Evolutionary conservation across 345 rosid genomes (phyloP).

Genomic region (Ailanthus altissimus): DNA sequence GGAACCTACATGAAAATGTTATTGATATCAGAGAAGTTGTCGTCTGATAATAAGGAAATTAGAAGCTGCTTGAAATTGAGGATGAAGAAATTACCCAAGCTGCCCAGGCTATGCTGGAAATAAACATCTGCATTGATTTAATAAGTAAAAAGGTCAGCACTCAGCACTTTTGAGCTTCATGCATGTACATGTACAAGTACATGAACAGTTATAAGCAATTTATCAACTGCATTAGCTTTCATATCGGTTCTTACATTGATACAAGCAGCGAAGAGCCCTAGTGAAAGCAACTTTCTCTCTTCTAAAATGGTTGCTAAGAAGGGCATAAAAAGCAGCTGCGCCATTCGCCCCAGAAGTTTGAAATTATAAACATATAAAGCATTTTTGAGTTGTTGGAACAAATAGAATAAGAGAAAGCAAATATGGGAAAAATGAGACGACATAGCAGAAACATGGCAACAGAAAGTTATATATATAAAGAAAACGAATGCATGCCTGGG

Average conservation of each 20-base stretch:
- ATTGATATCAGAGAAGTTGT: neutral
- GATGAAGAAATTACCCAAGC: constrained; percentile 58
- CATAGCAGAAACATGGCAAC: neutral
- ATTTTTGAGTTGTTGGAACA: neutral
- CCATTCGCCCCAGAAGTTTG: neutral
- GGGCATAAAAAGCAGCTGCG: constrained; percentile 77
- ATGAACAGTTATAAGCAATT: neutral
- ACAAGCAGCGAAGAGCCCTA: constrained; percentile 56
- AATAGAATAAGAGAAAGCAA: neutral
- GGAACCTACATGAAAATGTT: constrained; percentile 61
- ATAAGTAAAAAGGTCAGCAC: neutral
- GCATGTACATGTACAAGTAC: neutral
- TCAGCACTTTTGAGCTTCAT: neutral
- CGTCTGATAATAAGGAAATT: neutral
- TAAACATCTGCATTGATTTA: constrained; percentile 51
- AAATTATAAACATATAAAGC: neutral
- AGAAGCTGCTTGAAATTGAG: neutral
- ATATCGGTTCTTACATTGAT: constrained; percentile 36
- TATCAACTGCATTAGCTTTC: neutral
- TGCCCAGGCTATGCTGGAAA: constrained; percentile 78
- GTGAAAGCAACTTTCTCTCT: constrained; percentile 70
- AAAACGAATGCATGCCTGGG: constrained; percentile 48
- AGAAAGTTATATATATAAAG: neutral
- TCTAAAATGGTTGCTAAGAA: constrained; percentile 49
- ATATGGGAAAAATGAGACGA: neutral